Percentiles rank a stretch among this genome's conserved stretches.
Conservation (phyloP, 2,329 filamentous ascomycete species). For the Laburnicola sp. region DNA sequence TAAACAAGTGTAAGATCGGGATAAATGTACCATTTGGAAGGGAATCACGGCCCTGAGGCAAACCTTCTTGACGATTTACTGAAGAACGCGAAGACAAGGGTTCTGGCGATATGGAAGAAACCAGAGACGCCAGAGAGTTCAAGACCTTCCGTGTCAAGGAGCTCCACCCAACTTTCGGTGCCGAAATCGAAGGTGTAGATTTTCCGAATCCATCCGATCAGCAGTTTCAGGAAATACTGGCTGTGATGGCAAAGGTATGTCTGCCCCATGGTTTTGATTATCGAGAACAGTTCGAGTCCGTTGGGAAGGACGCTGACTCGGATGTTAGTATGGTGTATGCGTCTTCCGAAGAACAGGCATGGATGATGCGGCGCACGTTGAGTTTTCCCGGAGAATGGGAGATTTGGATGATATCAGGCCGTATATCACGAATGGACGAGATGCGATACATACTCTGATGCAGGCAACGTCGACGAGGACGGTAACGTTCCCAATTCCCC, state of each 20-base stretch:
- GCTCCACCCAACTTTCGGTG: constrained; percentile 43
- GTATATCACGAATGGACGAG: constrained; percentile 51
- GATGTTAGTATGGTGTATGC: constrained; percentile 54
- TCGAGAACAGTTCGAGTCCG: too few species aligned
- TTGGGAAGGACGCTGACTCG: background rate
- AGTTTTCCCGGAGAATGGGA: constrained; percentile 56
- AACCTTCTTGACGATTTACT: constrained; percentile 26
- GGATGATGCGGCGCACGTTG: constrained; percentile 56
- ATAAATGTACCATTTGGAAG: constrained; percentile 33
- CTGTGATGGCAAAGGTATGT: constrained; percentile 27
- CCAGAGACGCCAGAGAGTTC: constrained; percentile 14
- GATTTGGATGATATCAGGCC: constrained; percentile 60
- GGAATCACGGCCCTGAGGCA: constrained; percentile 22
- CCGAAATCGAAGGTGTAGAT: constrained; percentile 38
- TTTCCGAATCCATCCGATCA: constrained; percentile 37
- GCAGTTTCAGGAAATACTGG: constrained; percentile 38
- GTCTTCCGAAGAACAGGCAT: constrained; percentile 57
- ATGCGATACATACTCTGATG: constrained; percentile 58
- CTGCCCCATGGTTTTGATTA: too few species aligned
- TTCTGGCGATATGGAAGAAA: constrained; percentile 16
- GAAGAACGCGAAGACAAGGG: constrained; percentile 23
- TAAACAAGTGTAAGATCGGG: background rate
- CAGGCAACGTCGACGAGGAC: constrained; percentile 57
- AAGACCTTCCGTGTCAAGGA: constrained; percentile 38
- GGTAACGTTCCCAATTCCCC: constrained; percentile 48